Conservation (phyloP, 2,329 filamentous ascomycete species). For the Hymenoscyphus salicellus region DNA sequence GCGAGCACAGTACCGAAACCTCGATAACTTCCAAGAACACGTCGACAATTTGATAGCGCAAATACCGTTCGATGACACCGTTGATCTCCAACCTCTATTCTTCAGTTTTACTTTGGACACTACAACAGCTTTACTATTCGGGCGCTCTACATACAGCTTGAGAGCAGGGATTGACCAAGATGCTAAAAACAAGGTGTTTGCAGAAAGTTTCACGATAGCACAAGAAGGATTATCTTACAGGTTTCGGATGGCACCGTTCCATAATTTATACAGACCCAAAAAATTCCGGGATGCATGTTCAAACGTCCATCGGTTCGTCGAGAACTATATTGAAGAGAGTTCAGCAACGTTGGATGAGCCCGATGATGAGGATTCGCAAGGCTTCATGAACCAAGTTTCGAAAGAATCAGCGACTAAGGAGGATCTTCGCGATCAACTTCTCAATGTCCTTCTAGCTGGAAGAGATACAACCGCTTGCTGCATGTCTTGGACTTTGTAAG, state of each 20-base stretch:
- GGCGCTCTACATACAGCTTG: slow-evolving; percentile 40
- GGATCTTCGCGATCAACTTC: slow-evolving; percentile 38
- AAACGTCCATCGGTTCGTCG: slow-evolving; percentile 23
- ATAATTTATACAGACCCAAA: slow-evolving; percentile 10
- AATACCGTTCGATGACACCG: slow-evolving; percentile 12
- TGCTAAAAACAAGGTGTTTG: slow-evolving; percentile 29
- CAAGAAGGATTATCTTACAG: slow-evolving; percentile 34
- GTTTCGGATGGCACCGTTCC: slow-evolving; percentile 27
- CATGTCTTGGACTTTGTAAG: slow-evolving; percentile 33
- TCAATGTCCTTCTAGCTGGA: slow-evolving; percentile 53
- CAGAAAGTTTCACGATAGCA: slow-evolving; percentile 39
- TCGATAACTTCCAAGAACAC: slow-evolving; percentile 17
- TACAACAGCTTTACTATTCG: slow-evolving; percentile 56
- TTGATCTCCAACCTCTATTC: slow-evolving; percentile 41
- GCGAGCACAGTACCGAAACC: slow-evolving; percentile 20
- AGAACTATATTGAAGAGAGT: slow-evolving; percentile 33
- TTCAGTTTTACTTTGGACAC: slow-evolving; percentile 56
- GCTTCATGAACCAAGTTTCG: slow-evolving; percentile 15
- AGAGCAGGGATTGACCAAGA: slow-evolving; percentile 12
- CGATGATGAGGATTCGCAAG: slow-evolving; percentile 14
- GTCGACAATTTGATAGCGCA: slow-evolving; percentile 35
- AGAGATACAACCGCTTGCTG: slow-evolving; percentile 53
- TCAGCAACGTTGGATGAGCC: slow-evolving; percentile 32
- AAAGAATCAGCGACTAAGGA: slow-evolving; percentile 34
- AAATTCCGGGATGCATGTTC: slow-evolving; percentile 23